These are phyloP conservation scores for Hemerocallis citrina DNA, from an alignment of 106 monocot species.

Conservation along the genomic window DNA sequence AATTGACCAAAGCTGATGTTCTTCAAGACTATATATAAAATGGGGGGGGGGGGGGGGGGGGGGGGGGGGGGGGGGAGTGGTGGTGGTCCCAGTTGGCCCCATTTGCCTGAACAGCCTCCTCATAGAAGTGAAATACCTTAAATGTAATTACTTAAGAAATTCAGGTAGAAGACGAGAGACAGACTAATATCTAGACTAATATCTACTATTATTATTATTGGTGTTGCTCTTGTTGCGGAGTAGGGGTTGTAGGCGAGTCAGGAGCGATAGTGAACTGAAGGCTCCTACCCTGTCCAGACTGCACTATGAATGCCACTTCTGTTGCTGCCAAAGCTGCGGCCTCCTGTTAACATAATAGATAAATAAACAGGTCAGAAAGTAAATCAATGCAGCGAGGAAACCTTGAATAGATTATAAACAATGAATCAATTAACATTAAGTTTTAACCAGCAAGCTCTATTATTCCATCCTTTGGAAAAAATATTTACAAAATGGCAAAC, in stretches of 20 bases:
- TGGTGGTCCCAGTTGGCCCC: too few relatives aligned
- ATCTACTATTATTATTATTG: too few relatives aligned
- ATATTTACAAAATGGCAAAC: constrained; percentile 7
- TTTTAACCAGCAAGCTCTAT: neutral
- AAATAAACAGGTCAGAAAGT: neutral
- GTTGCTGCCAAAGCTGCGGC: constrained; percentile 62
- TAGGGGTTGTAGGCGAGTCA: constrained; percentile 66
- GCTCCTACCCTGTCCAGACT: constrained; percentile 58
- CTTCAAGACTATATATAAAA: neutral
- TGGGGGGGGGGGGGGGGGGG: neutral
- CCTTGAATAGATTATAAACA: neutral
- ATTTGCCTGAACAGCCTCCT: too few relatives aligned
- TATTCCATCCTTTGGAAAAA: neutral
- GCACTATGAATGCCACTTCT: constrained; percentile 82
- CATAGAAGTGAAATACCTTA: too few relatives aligned
- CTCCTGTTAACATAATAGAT: constrained; percentile 30
- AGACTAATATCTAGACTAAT: too few relatives aligned
- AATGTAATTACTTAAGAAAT: too few relatives aligned
- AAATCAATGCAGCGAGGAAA: neutral
- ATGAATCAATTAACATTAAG: neutral
- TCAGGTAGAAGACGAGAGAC: too few relatives aligned
- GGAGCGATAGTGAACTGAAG: constrained; percentile 83
- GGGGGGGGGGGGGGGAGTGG: too few relatives aligned
- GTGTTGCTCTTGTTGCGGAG: constrained; percentile 70
- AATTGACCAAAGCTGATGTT: neutral